Base-by-base conservation (phyloP, 2,329 filamentous ascomycete genomes). In the Canariomyces notabilis region DNA sequence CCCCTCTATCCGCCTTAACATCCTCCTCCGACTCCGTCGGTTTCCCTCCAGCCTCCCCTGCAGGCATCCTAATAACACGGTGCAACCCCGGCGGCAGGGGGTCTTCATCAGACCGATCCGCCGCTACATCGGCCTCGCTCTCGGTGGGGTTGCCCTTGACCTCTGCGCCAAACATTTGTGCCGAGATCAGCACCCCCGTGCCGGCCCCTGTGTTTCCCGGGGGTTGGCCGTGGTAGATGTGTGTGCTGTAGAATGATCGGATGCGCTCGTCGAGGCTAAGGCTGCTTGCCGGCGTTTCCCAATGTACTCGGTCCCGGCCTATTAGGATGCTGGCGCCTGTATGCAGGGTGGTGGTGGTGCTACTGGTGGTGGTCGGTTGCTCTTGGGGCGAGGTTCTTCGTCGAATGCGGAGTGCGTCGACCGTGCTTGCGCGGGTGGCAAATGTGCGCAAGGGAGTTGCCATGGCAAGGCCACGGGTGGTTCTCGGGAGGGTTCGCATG, bases 131-230 rank as follows among this genome's bases (percentile, higher is more conserved):
- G 2, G 51, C 57, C 45, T 59, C 57, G 50, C 51, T 54, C 47
- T 57, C 51, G 29, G 55, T 59, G 29, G 57, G 55, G 37, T 58
- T 57, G 36, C 39, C 50, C 38, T 57, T 53, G 34, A 58, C 47
- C 33, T 56, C 57, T 31, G 42, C 20, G 42, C 55, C 52, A 34
- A 48, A 53, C 37, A 42, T 44, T 18, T 50, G 42, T 32, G 49
- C 41, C 8, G 41, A 20, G 26, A 49, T 37, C 9, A 6, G 5
- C 31, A 48, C 44, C 26, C 47, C 46, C 15, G 43, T 49, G 36
- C 37, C 49, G 11, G 34, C n/a, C n/a, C 48, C 37, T 19, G 37
- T 42, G 29, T 29, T 42, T 14, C 38, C 31, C 31, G 42, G 48
- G 6, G 18, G 19, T 15, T 53, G 50, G 18, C 50, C 50, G 41